A percentile compares a stretch with the other conserved stretches of the same genome.
These are phyloP conservation scores for Alternaria hordeiaustralica DNA, from an alignment of 2,329 filamentous ascomycete species.

Conservation along the genomic window DNA sequence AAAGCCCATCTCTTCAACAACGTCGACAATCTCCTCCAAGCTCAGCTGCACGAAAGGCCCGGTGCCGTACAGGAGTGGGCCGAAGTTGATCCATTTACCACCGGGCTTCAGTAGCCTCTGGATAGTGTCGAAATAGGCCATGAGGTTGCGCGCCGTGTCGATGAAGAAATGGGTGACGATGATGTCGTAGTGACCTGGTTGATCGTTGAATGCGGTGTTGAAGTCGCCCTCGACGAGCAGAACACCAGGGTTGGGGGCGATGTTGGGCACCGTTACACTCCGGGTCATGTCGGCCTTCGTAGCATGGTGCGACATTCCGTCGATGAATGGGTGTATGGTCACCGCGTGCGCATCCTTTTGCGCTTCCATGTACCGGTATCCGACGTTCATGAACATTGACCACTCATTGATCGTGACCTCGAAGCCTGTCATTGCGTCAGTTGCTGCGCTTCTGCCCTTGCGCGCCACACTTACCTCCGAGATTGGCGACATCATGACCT, in stretches of 20 bases:
- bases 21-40: conserved; percentile 59
- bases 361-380: conserved; percentile 58
- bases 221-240: conserved; percentile 65
- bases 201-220: conserved; percentile 49
- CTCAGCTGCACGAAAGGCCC: conserved; percentile 62
- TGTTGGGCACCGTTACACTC: conserved; percentile 54
- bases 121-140: conserved; percentile 63
- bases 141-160: conserved; percentile 64
- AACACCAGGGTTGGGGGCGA: conserved; percentile 45
- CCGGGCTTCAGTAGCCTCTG: conserved; percentile 55
- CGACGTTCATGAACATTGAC: conserved; percentile 64
- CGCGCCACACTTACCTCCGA: conserved; percentile 43
- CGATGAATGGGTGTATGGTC: conserved; percentile 60
- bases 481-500: conserved; percentile 57
- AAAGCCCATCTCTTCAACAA: conserved; percentile 61
- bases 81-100: conserved; percentile 64
- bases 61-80: conserved; percentile 63
- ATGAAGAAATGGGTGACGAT: conserved; percentile 67
- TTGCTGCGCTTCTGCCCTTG: rapidly evolving
- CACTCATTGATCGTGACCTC: conserved; percentile 64
- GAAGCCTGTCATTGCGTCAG: conserved; percentile 46
- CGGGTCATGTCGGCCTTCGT: conserved; percentile 58
- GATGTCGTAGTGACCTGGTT: conserved; percentile 52
- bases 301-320: conserved; percentile 64
- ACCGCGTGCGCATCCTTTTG: conserved; percentile 31